Evolutionary conservation across 192 early-diverging fungal species (phyloP).

Genomic region (Rhizophagus sp.): DNA sequence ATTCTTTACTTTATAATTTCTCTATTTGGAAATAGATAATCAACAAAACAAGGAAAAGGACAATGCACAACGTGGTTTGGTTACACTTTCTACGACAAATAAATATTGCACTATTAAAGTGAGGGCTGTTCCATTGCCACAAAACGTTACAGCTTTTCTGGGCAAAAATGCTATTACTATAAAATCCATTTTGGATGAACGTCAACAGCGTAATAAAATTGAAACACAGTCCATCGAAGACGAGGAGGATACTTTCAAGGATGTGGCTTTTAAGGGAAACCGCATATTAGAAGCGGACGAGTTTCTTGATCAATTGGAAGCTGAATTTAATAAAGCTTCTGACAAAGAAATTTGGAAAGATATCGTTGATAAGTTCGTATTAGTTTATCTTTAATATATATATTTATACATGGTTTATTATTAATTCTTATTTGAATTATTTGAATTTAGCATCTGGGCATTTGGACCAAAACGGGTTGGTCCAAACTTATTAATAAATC

Average conservation of each 20-base stretch:
- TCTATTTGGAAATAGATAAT: conserved; percentile 25
- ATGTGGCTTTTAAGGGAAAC: conserved; percentile 13
- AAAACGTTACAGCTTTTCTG: conserved; percentile 59
- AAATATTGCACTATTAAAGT: conserved; percentile 62
- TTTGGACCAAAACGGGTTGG: conserved; percentile 84
- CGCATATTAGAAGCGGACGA: conserved; percentile 8
- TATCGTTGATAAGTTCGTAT: conserved; percentile 51
- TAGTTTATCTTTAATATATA: background rate
- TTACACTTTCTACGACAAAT: conserved; percentile 59
- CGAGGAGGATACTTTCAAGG: conserved; percentile 12
- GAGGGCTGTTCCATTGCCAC: conserved; percentile 71
- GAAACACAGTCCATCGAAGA: conserved; percentile 30
- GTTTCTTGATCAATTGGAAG: conserved; percentile 15
- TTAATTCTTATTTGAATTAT: background rate
- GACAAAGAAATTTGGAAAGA: conserved; percentile 46
- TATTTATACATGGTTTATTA: background rate
- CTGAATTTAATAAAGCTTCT: conserved; percentile 28
- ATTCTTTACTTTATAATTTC: background rate
- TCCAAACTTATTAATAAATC: conserved; percentile 77
- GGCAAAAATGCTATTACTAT: conserved; percentile 52
- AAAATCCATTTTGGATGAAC: conserved; percentile 55
- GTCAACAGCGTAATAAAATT: conserved; percentile 32
- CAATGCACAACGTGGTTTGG: conserved; percentile 61
- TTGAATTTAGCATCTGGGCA: conserved; percentile 63
- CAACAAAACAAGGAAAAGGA: conserved; percentile 53